Evolutionary conservation across 108 stramenopile species (phyloP).

Genomic region (Cyclotella sp.): DNA sequence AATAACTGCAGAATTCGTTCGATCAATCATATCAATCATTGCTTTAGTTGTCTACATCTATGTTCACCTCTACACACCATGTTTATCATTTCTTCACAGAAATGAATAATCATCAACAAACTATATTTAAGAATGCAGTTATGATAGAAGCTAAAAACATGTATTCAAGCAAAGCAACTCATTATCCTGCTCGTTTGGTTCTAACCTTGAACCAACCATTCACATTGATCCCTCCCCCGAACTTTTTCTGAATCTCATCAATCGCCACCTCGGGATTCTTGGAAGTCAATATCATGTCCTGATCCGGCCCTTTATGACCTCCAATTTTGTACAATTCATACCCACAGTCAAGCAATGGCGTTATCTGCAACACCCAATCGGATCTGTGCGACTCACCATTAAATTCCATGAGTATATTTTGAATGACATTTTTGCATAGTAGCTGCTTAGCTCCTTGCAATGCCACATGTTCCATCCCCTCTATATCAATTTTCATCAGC

Average conservation of each 20-base stretch:
- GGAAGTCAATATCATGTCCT: background rate
- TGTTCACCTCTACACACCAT: too few relatives aligned
- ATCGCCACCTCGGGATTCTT: background rate
- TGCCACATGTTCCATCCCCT: constrained; percentile 44
- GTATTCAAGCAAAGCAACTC: too few relatives aligned
- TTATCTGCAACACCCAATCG: background rate
- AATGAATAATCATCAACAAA: too few relatives aligned
- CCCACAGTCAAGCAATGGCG: constrained; percentile 24
- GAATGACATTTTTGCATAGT: constrained; percentile 27
- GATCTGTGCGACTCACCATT: constrained; percentile 8
- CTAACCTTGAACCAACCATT: constrained; percentile 28
- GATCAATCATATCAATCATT: too few relatives aligned
- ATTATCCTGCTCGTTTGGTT: background rate
- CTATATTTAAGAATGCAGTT: too few relatives aligned
- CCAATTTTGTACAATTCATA: constrained; percentile 27
- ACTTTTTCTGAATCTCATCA: background rate
- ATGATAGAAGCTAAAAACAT: too few relatives aligned
- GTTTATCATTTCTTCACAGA: too few relatives aligned
- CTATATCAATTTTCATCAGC: constrained; percentile 58
- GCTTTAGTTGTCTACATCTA: too few relatives aligned
- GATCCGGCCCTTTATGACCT: constrained; percentile 8
- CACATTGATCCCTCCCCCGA: background rate
- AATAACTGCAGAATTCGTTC: too few relatives aligned
- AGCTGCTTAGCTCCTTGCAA: constrained; percentile 42
- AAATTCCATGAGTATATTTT: constrained; percentile 47